Base-by-base conservation (phyloP, 2,329 filamentous ascomycete species). In the Hirsutella thompsonii region DNA sequence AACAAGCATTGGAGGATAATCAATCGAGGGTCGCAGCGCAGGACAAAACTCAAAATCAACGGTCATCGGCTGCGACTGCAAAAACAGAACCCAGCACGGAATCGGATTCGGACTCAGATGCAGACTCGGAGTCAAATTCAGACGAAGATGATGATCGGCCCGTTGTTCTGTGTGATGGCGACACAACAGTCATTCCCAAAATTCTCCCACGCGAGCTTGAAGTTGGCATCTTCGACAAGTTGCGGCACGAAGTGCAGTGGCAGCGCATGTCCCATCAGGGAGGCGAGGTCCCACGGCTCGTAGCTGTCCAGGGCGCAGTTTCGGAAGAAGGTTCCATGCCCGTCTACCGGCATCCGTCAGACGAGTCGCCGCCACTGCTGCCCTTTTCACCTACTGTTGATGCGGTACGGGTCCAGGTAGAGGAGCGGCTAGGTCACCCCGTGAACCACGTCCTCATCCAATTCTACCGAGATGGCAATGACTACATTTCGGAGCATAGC, bases 401-500 rank as follows among this genome's bases (percentile, higher is more conserved):
- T 16, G 62, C 69, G 29, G 79, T 96, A 44, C 79, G 81, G 44
- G 58, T 63, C 13, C 71, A 73, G 41, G 81, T 87, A 0, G 86
- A 94, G 57, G 68, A 72, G 42, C 66, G 76, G 14, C 70, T 94
- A 1, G 82, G 84, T 0, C 92, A 96, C 53, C 66, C 75, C 1
- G 63, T 98, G 34, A 98, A 98, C 53, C 92, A 98, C 56, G 89
- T 81, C 1, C 66, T 98, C 37, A 93, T 98, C 36, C 92, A 98
- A 55, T 75, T 88, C 43, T 98, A 98, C 55, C 84, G 92, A n/a
- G 73, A 74, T 49, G 86, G 90, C 3, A 78, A 76, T 37, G 92
- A 98, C 61, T 87, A 87, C 56, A 98, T 98, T 46, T 92, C 86
- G 1, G 92, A 98, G 56, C 92, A 98, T 55, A 93, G 87, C 32